phyloP scores from a whole-genome alignment of 345 rosid genomes.

The Pistacia vera region DNA sequence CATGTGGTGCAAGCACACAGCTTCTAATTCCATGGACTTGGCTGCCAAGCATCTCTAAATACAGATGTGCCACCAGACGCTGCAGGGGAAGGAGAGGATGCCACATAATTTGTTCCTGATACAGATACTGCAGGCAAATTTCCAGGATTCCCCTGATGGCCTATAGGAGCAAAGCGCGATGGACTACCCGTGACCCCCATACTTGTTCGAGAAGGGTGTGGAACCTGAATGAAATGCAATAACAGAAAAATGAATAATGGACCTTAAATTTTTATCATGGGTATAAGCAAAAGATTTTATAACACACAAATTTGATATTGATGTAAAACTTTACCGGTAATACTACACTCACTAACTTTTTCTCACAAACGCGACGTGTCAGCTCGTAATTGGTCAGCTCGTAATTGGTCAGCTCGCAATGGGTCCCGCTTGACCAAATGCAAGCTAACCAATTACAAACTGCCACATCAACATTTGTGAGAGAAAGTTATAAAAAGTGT shows the following conservation, averaged over 20 bases:
- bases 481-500: too few species aligned
- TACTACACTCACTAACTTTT: too few species aligned
- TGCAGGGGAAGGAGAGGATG: constrained; percentile 92
- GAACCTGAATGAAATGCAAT: constrained; percentile 41
- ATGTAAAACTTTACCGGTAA: not conserved
- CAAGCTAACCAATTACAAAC: too few species aligned
- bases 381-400: too few species aligned
- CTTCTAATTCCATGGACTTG: constrained; percentile 79
- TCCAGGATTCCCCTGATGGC: constrained; percentile 46
- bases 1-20: not conserved
- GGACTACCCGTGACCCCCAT: constrained; percentile 60
- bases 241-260: constrained; percentile 10
- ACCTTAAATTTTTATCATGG: not conserved
- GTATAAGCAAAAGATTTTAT: constrained; percentile 5
- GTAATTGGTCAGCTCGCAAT: too few species aligned
- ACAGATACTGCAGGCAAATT: constrained; percentile 59
- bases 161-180: constrained; percentile 66
- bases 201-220: constrained; percentile 57
- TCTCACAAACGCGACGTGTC: too few species aligned
- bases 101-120: constrained; percentile 77
- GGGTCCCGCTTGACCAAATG: too few species aligned
- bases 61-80: constrained; percentile 92
- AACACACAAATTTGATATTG: not conserved
- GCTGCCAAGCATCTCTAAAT: constrained; percentile 71
- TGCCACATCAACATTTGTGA: too few species aligned